Evolutionary conservation across 2,329 filamentous ascomycete genomes (phyloP).

Genomic region (Aspergillus aculeatus): DNA sequence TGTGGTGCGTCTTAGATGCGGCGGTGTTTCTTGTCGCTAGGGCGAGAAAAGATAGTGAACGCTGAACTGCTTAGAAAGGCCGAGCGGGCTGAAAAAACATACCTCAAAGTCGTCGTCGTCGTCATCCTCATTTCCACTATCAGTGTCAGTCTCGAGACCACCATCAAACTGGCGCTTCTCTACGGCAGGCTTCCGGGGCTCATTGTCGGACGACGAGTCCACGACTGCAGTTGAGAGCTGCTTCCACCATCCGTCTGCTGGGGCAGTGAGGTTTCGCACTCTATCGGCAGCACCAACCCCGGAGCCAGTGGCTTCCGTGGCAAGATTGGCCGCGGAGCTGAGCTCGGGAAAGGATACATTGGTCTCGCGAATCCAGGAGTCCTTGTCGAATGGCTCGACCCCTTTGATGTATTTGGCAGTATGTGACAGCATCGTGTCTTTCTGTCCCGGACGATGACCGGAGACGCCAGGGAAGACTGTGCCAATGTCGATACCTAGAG

Average conservation of each 20-base stretch:
- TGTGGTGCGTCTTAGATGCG: slow-evolving; percentile 24
- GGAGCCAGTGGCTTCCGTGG: slow-evolving; percentile 24
- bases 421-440: slow-evolving; percentile 49
- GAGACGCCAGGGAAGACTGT: slow-evolving; percentile 57
- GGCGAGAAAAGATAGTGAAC: slow-evolving; percentile 6
- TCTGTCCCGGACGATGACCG: slow-evolving; percentile 46
- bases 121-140: slow-evolving; percentile 32
- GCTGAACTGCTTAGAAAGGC: background rate
- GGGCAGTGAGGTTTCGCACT: slow-evolving; percentile 16
- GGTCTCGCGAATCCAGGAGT: slow-evolving; percentile 43
- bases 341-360: slow-evolving; percentile 17
- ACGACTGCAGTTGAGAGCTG: slow-evolving; percentile 16
- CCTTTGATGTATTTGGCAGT: slow-evolving; percentile 56
- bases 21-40: slow-evolving; percentile 40
- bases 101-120: slow-evolving; percentile 43
- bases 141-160: slow-evolving; percentile 17
- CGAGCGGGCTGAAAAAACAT: slow-evolving; percentile 10
- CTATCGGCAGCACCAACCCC: background rate
- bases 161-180: slow-evolving; percentile 2
- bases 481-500: slow-evolving; percentile 55
- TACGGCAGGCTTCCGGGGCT: background rate
- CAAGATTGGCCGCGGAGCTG: slow-evolving; percentile 26
- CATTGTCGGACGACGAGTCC: slow-evolving; percentile 1
- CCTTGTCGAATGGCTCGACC: slow-evolving; percentile 53
- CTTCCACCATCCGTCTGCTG: slow-evolving; percentile 37